These are phyloP conservation scores for Trichoderma atrobrunneum DNA, from an alignment of 2,329 filamentous ascomycete species.

Conservation along the genomic window DNA sequence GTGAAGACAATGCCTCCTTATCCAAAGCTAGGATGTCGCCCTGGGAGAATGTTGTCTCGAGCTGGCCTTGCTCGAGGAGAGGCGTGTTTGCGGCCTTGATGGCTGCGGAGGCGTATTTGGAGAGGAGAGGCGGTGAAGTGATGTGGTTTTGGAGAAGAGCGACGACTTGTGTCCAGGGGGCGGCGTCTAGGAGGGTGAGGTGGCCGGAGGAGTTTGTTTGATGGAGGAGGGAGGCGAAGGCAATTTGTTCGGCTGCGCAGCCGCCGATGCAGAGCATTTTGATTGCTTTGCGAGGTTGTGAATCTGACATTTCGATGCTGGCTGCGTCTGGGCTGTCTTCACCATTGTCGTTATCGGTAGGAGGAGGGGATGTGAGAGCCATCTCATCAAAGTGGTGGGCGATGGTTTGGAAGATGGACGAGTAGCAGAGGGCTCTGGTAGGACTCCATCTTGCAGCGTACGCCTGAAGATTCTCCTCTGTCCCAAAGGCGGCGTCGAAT, in stretches of 20 bases:
- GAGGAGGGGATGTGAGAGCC: neutral
- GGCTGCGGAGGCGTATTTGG: slow-evolving; percentile 51
- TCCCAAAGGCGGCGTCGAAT: slow-evolving; percentile 75
- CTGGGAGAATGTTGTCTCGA: slow-evolving; percentile 45
- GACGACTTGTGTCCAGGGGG: slow-evolving; percentile 68
- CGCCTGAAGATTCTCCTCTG: slow-evolving; percentile 67
- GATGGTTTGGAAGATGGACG: slow-evolving; percentile 49
- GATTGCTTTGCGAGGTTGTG: slow-evolving; percentile 32
- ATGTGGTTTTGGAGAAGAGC: slow-evolving; percentile 56
- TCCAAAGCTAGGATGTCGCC: slow-evolving; percentile 48
- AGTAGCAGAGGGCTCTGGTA: slow-evolving; percentile 77
- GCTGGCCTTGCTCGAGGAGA: slow-evolving; percentile 39
- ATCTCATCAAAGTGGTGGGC: slow-evolving; percentile 33
- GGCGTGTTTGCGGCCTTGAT: slow-evolving; percentile 44
- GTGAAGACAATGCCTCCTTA: slow-evolving; percentile 30
- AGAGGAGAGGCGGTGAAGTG: slow-evolving; percentile 48
- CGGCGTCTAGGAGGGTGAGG: slow-evolving; percentile 75
- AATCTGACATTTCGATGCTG: neutral
- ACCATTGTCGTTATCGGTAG: neutral
- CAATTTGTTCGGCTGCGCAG: slow-evolving; percentile 60
- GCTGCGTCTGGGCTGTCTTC: neutral
- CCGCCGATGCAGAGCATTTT: slow-evolving; percentile 52
- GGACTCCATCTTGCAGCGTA: slow-evolving; percentile 93
- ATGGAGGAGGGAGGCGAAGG: slow-evolving; percentile 47
- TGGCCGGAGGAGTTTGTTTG: slow-evolving; percentile 29